Base-by-base conservation (phyloP, 129 eudicot species). In the Heracleum sosnowskyi region DNA sequence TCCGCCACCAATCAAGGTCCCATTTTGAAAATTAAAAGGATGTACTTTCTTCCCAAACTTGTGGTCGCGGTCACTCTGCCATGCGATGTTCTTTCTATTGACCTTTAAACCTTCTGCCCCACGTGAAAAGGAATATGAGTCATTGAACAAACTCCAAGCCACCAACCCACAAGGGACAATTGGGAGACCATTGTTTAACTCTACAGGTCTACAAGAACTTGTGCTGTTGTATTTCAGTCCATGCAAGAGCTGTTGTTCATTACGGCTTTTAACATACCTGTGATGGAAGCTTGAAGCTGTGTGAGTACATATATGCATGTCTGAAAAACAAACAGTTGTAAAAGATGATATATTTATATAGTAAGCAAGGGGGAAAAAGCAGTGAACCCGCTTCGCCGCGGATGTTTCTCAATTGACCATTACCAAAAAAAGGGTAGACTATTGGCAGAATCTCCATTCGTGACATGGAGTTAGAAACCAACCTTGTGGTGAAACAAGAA, bases 71-170 rank as follows among this genome's bases (percentile, higher is more conserved):
- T 93, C 98, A 85, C 98, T 93, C 81, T 89, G 81, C 98, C 98
- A 93, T 46, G 98, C 90, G 47, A 93, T 91, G 69, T 89, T 83
- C 83, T 89, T 89, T 81, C 91, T 85, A 80, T 91, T 83, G 24
- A 93, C 87, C 74, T 82, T 82, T 75, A 91, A 49, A 44, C 83
- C 81, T 64, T 79, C 80, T 24, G 76, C 76, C 82, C 90, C 91
- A 15, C 87, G 92, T 76, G 84, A 87, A 79, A 93, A 91, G 66
- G 94, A 84, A 76, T 84, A 93, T 0, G 97, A 87, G 84, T 93
- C 98, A 39, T 91, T 93, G 73, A 93, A 93, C 82, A 93, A 87
- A 81, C 98, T 93, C 98, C 98, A 93, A 3, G 98, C 92, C 60
- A 93, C 84, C 83, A 93, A 84, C 73, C 98, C 98, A 83, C 98